These are phyloP conservation scores for Myriosclerotinia curreyana DNA, from an alignment of 2,329 filamentous ascomycete genomes.

Conservation along the genomic window DNA sequence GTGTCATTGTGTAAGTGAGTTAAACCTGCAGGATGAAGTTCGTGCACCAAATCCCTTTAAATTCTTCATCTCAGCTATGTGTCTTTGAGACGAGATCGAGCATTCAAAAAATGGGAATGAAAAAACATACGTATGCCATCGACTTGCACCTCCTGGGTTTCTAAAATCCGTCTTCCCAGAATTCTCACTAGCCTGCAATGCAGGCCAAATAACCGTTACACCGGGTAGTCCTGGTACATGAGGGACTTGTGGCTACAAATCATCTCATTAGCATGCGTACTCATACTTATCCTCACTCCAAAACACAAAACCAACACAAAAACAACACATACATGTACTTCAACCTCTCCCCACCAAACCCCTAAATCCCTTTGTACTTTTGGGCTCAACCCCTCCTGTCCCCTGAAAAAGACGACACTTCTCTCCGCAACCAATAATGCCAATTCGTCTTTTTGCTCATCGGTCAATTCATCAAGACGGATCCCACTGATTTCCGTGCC, in stretches of 20 bases:
- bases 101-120: neutral
- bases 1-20: conserved; percentile 70
- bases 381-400: conserved; percentile 49
- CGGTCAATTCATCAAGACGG: conserved; percentile 42
- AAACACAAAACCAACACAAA: conserved; percentile 31
- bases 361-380: conserved; percentile 63
- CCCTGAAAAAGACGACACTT: conserved; percentile 42
- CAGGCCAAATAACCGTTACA: conserved; percentile 68
- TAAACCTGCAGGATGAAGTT: conserved; percentile 66
- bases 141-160: conserved; percentile 62
- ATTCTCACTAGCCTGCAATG: conserved; percentile 58
- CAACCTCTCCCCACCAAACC: conserved; percentile 61
- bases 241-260: conserved; percentile 61
- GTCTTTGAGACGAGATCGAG: neutral
- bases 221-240: conserved; percentile 66
- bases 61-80: neutral
- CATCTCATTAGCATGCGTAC: conserved; percentile 9
- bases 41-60: conserved; percentile 60
- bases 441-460: conserved; percentile 44
- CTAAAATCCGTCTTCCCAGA: conserved; percentile 56
- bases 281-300: neutral
- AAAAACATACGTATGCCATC: conserved; percentile 57
- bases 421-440: conserved; percentile 45
- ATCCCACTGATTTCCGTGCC: conserved; percentile 45
- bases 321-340: conserved; percentile 57